Evolutionary conservation across 2,329 filamentous ascomycete species (phyloP), one percentile per base, ranked within the genome.

Genomic region (Colletotrichum graminicola): DNA sequence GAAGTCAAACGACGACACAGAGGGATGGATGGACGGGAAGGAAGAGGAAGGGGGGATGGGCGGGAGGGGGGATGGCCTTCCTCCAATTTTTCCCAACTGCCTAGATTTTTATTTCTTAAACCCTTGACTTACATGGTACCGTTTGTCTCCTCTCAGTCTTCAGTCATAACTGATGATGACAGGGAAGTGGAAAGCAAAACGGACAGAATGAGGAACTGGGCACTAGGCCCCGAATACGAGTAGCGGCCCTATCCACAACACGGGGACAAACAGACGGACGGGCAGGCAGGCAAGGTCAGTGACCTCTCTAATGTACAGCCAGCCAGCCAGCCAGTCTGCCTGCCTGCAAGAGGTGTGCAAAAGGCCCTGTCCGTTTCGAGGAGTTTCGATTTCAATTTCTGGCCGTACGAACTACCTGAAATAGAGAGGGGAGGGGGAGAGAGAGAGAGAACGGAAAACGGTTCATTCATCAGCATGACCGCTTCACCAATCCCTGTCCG

Each of bases 381-480:
- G 21, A 10, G 21, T 5, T 23, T 47, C 21, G 3, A 5, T 29
- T 59, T 12, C 8, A 14, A 49, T 36, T 32, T 26, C 32, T 61
- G 36, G 51, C 36, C n/a, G 55, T 61, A 18, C 43, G 39, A 55
- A 55, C 14, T 26, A n/a, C 23, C n/a, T 8, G 8, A 10, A 10
- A 45, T 3, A 41, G 14, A 16, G 14, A 11, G 39, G 10, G 10
- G 41, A 21, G 41, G 21, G 41, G 21, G 21, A 10, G 43, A n/a
- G 43, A 11, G 47, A n/a, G 23, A 23, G 57, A 59, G 63, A 2
- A 16, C 26, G 32, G 32, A 21, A 62, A 62, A 49, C 59, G 43
- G 45, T 62, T 62, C 45, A 51, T 26, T 47, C 43, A 51, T 34
- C 55, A 66, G 64, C 56, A 66, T 62, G 64, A 62, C 64, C 47